Conservation (phyloP, 768 basidiomycete species). For the Lactarius tabidus region DNA sequence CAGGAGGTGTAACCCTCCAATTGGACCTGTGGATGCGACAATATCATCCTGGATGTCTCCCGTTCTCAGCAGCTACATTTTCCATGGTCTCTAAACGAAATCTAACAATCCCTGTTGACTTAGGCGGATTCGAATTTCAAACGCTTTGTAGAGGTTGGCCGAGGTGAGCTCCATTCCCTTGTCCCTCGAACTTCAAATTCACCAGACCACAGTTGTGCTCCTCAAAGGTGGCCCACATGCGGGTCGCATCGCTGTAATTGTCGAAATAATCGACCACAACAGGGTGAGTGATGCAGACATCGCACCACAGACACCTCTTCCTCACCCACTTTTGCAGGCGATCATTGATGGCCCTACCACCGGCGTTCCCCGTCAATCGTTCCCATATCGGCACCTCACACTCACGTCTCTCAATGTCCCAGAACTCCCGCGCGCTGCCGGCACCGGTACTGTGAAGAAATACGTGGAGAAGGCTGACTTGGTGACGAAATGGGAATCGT, state of each 20-base stretch:
- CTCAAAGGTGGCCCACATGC: conserved; percentile 81
- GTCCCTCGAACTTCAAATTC: neutral
- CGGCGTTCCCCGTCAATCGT: conserved; percentile 86
- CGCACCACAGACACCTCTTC: neutral
- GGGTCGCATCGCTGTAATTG: conserved; percentile 92
- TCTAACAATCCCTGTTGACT: neutral
- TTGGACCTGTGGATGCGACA: conserved; percentile 7
- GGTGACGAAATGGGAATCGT: conserved; percentile 85
- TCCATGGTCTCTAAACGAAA: neutral
- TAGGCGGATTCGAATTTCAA: conserved; percentile 71
- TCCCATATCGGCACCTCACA: conserved; percentile 87
- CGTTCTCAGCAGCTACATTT: neutral
- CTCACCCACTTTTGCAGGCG: conserved; percentile 51
- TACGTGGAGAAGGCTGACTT: conserved; percentile 80
- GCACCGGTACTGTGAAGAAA: conserved; percentile 79
- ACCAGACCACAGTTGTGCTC: conserved; percentile 69
- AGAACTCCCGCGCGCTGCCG: conserved; percentile 82
- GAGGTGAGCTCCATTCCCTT: conserved; percentile 50
- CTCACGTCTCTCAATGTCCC: conserved; percentile 83
- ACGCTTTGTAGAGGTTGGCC: conserved; percentile 97
- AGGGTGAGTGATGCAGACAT: conserved; percentile 53
- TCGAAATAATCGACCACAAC: conserved; percentile 99
- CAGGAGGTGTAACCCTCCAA: neutral
- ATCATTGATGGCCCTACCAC: conserved; percentile 93
- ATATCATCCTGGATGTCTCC: neutral